Evolutionary conservation across 1,284 basidiomycete species (phyloP).

Genomic region (Dichomitus squalens): DNA sequence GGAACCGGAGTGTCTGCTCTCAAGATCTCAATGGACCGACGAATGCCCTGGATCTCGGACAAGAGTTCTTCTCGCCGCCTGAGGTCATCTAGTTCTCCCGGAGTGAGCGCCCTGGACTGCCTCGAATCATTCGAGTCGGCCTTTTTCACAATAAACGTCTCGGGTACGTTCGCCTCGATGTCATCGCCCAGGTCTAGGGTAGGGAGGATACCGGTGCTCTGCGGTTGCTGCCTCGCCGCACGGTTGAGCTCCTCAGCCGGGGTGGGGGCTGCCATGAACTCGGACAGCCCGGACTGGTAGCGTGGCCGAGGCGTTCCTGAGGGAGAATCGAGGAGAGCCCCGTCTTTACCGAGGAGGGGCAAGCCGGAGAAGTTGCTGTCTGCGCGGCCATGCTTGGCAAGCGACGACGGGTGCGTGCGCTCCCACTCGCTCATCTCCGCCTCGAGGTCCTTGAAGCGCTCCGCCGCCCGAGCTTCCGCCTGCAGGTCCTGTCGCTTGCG

Average conservation of each 20-base stretch:
- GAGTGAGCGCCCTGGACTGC: constrained; percentile 40
- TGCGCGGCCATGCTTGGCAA: constrained; percentile 59
- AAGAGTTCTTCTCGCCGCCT: constrained; percentile 70
- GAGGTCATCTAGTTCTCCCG: constrained; percentile 56
- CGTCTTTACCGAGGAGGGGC: constrained; percentile 36
- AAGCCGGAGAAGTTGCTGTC: constrained; percentile 58
- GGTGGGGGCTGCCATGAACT: constrained; percentile 64
- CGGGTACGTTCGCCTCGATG: constrained; percentile 72
- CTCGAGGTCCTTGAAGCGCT: constrained; percentile 66
- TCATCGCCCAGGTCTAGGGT: constrained; percentile 72
- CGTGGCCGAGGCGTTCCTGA: constrained; percentile 56
- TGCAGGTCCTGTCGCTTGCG: constrained; percentile 74
- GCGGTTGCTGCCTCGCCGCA: constrained; percentile 45
- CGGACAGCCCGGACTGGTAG: constrained; percentile 67
- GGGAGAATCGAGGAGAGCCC: constrained; percentile 49
- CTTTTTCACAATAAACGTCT: constrained; percentile 53
- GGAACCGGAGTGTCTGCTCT: constrained; percentile 66
- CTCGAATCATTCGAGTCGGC: constrained; percentile 24
- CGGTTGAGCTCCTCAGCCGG: constrained; percentile 60
- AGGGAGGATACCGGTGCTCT: constrained; percentile 63
- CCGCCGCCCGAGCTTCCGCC: constrained; percentile 76
- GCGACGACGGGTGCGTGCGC: constrained; percentile 70
- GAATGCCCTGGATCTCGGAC: constrained; percentile 76
- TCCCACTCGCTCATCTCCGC: constrained; percentile 88
- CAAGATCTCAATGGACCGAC: constrained; percentile 74